phyloP scores from a whole-genome alignment of 768 basidiomycete genomes.

The Leccinum olivaceopallidum region DNA sequence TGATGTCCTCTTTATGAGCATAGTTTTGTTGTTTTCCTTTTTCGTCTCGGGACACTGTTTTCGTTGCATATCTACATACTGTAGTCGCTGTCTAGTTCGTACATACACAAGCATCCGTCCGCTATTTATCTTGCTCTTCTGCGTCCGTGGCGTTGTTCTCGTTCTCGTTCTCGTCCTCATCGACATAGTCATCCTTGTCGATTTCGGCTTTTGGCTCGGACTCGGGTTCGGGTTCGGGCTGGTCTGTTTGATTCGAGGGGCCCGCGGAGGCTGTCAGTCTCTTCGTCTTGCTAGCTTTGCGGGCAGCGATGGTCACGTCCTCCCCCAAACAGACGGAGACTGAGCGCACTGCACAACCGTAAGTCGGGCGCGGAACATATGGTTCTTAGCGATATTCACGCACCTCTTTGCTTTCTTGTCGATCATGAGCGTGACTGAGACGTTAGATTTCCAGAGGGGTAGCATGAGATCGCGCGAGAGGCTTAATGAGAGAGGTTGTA shows the following conservation, averaged over 20 bases:
- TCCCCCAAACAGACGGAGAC: slow-evolving; percentile 80
- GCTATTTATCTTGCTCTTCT: slow-evolving; percentile 15
- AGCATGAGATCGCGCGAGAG: slow-evolving; percentile 79
- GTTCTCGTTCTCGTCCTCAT: slow-evolving; percentile 1
- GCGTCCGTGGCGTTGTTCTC: slow-evolving; percentile 13
- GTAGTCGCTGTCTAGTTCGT: slow-evolving; percentile 13
- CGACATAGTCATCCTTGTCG: slow-evolving; percentile 3
- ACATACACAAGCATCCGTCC: slow-evolving; percentile 7
- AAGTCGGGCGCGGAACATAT: neutral
- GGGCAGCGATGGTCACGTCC: slow-evolving; percentile 63
- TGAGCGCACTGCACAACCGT: slow-evolving; percentile 64
- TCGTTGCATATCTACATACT: slow-evolving; percentile 2
- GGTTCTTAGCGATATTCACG: slow-evolving; percentile 9
- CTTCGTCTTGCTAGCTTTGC: slow-evolving; percentile 36
- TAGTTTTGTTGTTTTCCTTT: neutral
- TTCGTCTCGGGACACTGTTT: neutral
- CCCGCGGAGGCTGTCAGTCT: neutral
- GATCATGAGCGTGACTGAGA: slow-evolving; percentile 87
- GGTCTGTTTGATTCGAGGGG: neutral
- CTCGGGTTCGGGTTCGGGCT: neutral
- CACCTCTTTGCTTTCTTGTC: slow-evolving; percentile 97
- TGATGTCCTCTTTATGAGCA: slow-evolving; percentile 46
- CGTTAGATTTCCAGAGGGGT: slow-evolving; percentile 95
- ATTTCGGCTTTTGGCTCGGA: neutral
- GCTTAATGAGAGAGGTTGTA: slow-evolving; percentile 34